Conservation (phyloP, 2,329 filamentous ascomycete genomes). For the Dothistroma septosporum region DNA sequence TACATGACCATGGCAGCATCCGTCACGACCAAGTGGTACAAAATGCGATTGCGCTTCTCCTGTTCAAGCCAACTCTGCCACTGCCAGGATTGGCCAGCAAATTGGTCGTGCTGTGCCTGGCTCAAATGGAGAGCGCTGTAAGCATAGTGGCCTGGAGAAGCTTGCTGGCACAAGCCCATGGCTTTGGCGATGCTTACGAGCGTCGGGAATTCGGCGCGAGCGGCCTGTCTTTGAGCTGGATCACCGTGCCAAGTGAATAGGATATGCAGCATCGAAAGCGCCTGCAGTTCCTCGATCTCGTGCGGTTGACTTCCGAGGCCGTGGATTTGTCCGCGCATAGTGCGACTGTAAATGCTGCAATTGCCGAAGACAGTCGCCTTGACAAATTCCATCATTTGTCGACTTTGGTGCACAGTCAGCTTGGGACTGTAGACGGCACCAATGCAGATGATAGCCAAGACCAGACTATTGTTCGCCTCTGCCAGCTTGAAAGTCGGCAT, state of each 20-base stretch:
- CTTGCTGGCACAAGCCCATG: constrained; percentile 54
- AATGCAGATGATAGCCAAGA: constrained; percentile 67
- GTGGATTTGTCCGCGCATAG: constrained; percentile 38
- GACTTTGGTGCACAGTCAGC: constrained; percentile 57
- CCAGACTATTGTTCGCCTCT: constrained; percentile 62
- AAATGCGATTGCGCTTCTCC: constrained; percentile 62
- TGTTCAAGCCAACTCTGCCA: constrained; percentile 68
- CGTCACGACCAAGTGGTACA: constrained; percentile 62
- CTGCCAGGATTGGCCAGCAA: constrained; percentile 54
- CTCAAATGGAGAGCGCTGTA: constrained; percentile 61
- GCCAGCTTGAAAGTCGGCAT: constrained; percentile 66
- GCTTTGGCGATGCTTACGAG: constrained; percentile 57
- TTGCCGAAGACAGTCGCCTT: constrained; percentile 57
- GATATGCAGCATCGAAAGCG: constrained; percentile 58
- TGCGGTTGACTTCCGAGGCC: constrained; percentile 37
- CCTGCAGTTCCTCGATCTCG: constrained; percentile 63
- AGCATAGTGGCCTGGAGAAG: constrained; percentile 44
- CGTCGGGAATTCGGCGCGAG: constrained; percentile 56
- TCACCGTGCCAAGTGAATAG: constrained; percentile 69
- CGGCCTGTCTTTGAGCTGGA: constrained; percentile 59
- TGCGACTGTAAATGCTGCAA: constrained; percentile 48
- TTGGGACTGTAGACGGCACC: constrained; percentile 70
- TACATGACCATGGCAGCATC: constrained; percentile 65
- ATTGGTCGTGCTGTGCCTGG: constrained; percentile 43
- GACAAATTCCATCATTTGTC: constrained; percentile 63